Base-by-base conservation (phyloP, 768 basidiomycete species). In the Tulasnella sp. region DNA sequence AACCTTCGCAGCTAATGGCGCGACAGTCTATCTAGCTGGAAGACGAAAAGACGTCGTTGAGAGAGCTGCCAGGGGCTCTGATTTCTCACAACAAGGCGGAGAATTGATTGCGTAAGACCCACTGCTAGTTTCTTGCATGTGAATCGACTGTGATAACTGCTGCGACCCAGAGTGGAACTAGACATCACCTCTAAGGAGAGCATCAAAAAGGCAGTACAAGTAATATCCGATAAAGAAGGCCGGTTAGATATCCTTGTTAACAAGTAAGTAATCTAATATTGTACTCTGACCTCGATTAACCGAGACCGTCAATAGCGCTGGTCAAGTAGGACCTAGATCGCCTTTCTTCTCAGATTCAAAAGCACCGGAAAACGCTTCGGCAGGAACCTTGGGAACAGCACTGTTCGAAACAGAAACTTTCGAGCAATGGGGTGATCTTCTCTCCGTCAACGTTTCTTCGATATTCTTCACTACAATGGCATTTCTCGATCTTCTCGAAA, bases 241-340 rank as follows among this genome's bases (percentile, higher is more conserved):
- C 81, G 71, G 57, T 60, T 89, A 35, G 83, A 89, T 58, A 74
- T 87, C 46, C 73, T 89, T 3, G 76, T 88, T 31, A 89, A 89
- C 69, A 88, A 88, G 85, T 88, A 53, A 35, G 73, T 25, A 9
- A 9, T 16, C 58, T 28, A 27, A 5, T 39, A 24, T 25, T 16
- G 19, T 3, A 20, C 8, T 1, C 10, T 9, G 16, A n/a, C 13
- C 27, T 25, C 22, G 7, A 20, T 24, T 16, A 20, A 32, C 24
- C 42, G 40, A 13, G n/a, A 35, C 16, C 37, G 13, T 49, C 32
- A 32, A 27, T 57, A 88, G 86, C 56, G 84, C 85, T 20, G 85
- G 85, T 1, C 80, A 87, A 65, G 64, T 67, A 5, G 86, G 85
- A 0, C 86, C 85, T 13, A 53, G 59, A 0, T 76, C 80, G 1